Evolutionary conservation across 2,329 filamentous ascomycete genomes (phyloP).

Genomic region (Aurifilum marmelostoma): DNA sequence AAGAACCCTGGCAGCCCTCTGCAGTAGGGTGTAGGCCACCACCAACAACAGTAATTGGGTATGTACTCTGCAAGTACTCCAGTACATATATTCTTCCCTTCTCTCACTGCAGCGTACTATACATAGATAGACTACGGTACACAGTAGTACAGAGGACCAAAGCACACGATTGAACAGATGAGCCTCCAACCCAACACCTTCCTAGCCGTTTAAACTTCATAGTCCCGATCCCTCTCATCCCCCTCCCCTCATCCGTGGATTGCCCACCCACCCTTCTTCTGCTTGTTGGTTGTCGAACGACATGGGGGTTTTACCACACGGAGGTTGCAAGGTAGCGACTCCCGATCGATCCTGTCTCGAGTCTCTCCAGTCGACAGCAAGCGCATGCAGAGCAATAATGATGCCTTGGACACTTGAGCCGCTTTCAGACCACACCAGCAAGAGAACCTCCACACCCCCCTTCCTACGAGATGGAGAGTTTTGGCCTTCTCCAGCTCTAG

Average conservation of each 20-base stretch:
- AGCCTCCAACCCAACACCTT: neutral
- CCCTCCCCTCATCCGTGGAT: no score
- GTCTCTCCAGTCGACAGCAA: neutral
- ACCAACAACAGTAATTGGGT: neutral
- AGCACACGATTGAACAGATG: no score
- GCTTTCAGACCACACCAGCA: neutral
- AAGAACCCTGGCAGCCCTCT: neutral
- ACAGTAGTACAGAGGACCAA: no score
- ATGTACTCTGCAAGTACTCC: no score
- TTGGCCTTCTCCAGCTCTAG: neutral
- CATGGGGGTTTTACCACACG: conserved; percentile 11
- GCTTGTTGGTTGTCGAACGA: neutral
- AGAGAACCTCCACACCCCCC: neutral
- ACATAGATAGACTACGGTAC: no score
- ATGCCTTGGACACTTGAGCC: conserved; percentile 2
- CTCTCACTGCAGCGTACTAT: no score
- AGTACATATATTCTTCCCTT: no score
- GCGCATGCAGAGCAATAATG: neutral
- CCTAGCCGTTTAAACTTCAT: neutral
- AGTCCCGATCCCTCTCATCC: neutral
- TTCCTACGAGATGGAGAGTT: neutral
- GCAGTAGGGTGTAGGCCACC: neutral
- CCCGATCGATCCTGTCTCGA: conserved; percentile 1
- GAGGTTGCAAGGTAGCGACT: conserved; percentile 15
- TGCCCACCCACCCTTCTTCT: no score